Base-by-base conservation (phyloP, 805 yeast genomes). In the Ogataea nonfermentans region DNA sequence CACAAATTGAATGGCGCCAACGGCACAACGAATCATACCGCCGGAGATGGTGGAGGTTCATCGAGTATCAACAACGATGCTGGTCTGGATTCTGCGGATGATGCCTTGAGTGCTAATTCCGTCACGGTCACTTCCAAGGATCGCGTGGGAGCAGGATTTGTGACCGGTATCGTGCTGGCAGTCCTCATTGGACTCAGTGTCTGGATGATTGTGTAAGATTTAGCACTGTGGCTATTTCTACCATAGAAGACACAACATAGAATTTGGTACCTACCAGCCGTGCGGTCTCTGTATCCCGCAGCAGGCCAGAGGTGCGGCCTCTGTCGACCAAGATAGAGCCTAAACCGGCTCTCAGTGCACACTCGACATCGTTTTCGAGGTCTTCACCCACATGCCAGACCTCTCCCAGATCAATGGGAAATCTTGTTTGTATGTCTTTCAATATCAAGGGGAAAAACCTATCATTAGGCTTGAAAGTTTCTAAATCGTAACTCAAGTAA, bases 121-220 rank as follows among this genome's bases (percentile, higher is more conserved):
- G 59, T 81, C 33, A 64, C 59, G 1, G 77, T 89, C 29, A 67
- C 78, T 1, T 60, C 67, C 0, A 78, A 76, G 44, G 96, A 87
- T 56, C 76, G 73, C 52, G 96, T 88, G 2, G 98, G 98, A 35
- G 96, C 97, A 1, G 95, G 95, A 33, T 68, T 90, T 15, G 61
- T 87, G 29, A 91, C 99, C 0, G 95, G 90, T 0, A 61, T 87
- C 5, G 79, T 84, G 1, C 60, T 87, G 47, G 76, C 77, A 2
- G 57, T 71, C 3, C 52, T 88, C 16, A 58, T 80, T 14, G 87
- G 81, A 25, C 79, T 89, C 16, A 73, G 84, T 23, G 68, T 79
- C 24, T 89, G 98, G 96, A 82, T 91, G 90, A 32, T 61, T 8
- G 27, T 58, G 15, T 61, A 41, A 48, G 37, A 7, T 32, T 29